Percentiles rank a stretch among this genome's conserved stretches.
These are phyloP conservation scores for Sphagnurus paluster DNA, from an alignment of 1,284 basidiomycete species.

Conservation along the genomic window DNA sequence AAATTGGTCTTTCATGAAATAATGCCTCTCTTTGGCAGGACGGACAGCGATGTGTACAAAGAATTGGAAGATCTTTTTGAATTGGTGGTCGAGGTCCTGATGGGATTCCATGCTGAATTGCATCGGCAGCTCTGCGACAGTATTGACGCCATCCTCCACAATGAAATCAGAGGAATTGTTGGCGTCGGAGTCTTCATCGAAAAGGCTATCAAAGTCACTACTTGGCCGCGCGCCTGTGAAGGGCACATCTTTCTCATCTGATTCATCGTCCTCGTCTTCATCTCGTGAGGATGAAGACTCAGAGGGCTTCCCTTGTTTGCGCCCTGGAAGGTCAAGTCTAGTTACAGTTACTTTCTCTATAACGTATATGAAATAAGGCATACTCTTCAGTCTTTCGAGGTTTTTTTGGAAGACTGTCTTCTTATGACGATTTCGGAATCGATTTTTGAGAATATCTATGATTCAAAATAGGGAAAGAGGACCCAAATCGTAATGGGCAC, in stretches of 20 bases:
- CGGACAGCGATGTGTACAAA: conserved; percentile 78
- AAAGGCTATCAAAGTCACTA: conserved; percentile 35
- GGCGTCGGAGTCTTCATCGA: conserved; percentile 32
- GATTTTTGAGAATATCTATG: conserved; percentile 61
- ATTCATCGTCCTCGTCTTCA: conserved; percentile 25
- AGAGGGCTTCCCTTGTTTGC: conserved; percentile 45
- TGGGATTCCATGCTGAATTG: conserved; percentile 78
- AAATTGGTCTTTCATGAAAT: conserved; percentile 54
- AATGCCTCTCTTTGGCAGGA: conserved; percentile 47
- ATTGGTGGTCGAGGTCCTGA: conserved; percentile 73
- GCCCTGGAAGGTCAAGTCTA: conserved; percentile 30
- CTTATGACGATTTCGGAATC: conserved; percentile 62
- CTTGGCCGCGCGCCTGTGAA: conserved; percentile 46
- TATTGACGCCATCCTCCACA: conserved; percentile 65
- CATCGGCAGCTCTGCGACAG: conserved; percentile 55
- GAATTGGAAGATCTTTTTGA: conserved; percentile 85
- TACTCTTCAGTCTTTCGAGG: conserved; percentile 65
- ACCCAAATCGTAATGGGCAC: not conserved
- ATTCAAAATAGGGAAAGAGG: not conserved
- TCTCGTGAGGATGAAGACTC: conserved; percentile 38
- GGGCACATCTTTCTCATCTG: conserved; percentile 30
- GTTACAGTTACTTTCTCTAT: too few relatives aligned
- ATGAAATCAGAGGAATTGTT: conserved; percentile 61
- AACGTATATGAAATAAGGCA: conserved; percentile 14
- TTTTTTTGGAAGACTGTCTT: conserved; percentile 61